These are phyloP conservation scores for Yamadazyma dendronema DNA, from an alignment of 1,139 yeast genomes.

Conservation along the genomic window DNA sequence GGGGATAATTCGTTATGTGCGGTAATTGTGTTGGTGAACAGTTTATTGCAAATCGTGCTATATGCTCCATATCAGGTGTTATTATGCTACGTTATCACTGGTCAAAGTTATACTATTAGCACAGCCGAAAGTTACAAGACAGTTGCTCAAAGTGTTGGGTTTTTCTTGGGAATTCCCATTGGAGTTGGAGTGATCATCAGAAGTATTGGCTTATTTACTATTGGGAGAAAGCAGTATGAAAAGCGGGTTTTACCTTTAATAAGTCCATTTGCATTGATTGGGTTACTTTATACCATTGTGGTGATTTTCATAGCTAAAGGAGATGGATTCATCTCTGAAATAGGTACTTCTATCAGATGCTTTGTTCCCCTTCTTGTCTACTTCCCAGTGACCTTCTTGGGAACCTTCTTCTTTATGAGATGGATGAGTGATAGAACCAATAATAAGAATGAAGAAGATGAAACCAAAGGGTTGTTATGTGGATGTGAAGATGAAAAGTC, in stretches of 20 bases:
- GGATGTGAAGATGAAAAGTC: slow-evolving; percentile 33
- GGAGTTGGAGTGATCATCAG: slow-evolving; percentile 47
- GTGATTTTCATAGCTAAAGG: slow-evolving; percentile 57
- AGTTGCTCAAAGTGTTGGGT: slow-evolving; percentile 52
- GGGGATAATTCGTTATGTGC: slow-evolving; percentile 57
- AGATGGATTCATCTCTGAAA: slow-evolving; percentile 45
- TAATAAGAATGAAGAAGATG: slow-evolving; percentile 3
- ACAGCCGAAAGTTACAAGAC: slow-evolving; percentile 29
- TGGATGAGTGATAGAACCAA: slow-evolving; percentile 16
- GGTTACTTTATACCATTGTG: slow-evolving; percentile 51
- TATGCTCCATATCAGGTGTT: slow-evolving; percentile 56
- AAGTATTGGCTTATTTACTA: slow-evolving; percentile 20
- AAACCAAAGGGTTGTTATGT: slow-evolving; percentile 22
- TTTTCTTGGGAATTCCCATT: slow-evolving; percentile 57
- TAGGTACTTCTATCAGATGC: slow-evolving; percentile 51
- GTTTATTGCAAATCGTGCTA: slow-evolving; percentile 50
- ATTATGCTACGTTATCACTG: slow-evolving; percentile 41
- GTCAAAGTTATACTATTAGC: slow-evolving; percentile 6
- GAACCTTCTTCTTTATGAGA: slow-evolving; percentile 40
- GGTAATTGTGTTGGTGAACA: slow-evolving; percentile 50
- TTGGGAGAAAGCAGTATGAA: slow-evolving; percentile 30
- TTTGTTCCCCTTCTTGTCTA: slow-evolving; percentile 51
- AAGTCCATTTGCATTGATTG: slow-evolving; percentile 52
- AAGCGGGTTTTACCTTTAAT: slow-evolving; percentile 35
- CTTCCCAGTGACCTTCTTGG: slow-evolving; percentile 49